Evolutionary conservation across 345 rosid species (phyloP).

Genomic region (Trapa incisa): DNA sequence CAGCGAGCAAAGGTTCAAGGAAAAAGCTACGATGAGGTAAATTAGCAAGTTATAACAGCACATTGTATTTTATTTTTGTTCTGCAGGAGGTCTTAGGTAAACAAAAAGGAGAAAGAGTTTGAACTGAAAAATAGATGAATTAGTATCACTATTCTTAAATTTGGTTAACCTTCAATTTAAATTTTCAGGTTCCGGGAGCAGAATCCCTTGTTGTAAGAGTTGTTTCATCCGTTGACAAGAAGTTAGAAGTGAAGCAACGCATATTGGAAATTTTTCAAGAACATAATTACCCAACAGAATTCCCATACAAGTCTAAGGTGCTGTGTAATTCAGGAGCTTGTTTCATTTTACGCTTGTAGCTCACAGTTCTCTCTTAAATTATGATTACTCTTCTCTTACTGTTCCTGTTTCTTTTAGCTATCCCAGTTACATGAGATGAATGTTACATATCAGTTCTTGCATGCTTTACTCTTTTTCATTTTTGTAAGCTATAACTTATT

Average conservation of each 20-base stretch:
- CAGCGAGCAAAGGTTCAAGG: constrained; percentile 78
- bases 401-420: background rate
- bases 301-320: constrained; percentile 95
- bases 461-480: no score
- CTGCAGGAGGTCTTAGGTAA: background rate
- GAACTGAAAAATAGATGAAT: background rate
- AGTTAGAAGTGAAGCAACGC: constrained; percentile 91
- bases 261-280: constrained; percentile 89
- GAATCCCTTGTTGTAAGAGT: constrained; percentile 93
- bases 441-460: background rate
- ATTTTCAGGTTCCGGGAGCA: constrained; percentile 74
- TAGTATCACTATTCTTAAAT: background rate
- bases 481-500: background rate
- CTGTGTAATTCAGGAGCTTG: background rate
- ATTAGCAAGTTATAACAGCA: background rate
- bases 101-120: background rate
- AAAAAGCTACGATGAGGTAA: constrained; percentile 84
- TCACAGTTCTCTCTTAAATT: background rate
- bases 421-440: background rate
- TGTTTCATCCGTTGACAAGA: constrained; percentile 98
- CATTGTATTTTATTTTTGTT: background rate
- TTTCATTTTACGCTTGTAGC: background rate
- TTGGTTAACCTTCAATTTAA: background rate
- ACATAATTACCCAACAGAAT: constrained; percentile 79
- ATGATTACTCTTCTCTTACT: background rate